These are phyloP conservation scores for Neofusicoccum ribis DNA, from an alignment of 2,329 filamentous ascomycete species.

Conservation along the genomic window DNA sequence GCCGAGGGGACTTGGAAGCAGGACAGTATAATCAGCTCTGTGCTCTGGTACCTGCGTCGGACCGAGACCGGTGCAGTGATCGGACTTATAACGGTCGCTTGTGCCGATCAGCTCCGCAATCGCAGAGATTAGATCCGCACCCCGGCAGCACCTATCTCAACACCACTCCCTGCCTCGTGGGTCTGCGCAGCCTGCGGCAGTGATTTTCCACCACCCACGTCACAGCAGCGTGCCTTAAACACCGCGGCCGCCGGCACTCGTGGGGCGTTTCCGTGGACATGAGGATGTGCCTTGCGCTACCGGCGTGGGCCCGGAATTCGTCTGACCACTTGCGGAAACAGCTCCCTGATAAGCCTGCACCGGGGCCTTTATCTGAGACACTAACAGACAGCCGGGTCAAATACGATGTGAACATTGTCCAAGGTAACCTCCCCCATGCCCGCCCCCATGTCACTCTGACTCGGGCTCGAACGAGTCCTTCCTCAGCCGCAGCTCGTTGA, in stretches of 20 bases:
- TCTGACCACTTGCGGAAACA: too few relatives aligned
- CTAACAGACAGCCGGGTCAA: too few relatives aligned
- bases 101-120: background rate
- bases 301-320: too few relatives aligned
- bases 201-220: background rate
- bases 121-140: constrained; percentile 6
- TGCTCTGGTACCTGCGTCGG: background rate
- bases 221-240: background rate
- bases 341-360: too few relatives aligned
- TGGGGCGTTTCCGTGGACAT: background rate
- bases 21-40: background rate
- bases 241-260: too few relatives aligned
- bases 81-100: constrained; percentile 8
- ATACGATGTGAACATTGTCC: too few relatives aligned
- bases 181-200: background rate
- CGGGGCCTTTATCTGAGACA: too few relatives aligned
- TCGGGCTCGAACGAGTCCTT: constrained; percentile 18
- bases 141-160: background rate
- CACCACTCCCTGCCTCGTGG: background rate
- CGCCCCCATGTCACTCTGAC: background rate
- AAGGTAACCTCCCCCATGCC: too few relatives aligned
- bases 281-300: too few relatives aligned
- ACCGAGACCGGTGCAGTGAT: constrained; percentile 1
- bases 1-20: background rate
- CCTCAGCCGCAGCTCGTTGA: constrained; percentile 28